Conservation (phyloP, 768 basidiomycete genomes). For the Boletus edulis region DNA sequence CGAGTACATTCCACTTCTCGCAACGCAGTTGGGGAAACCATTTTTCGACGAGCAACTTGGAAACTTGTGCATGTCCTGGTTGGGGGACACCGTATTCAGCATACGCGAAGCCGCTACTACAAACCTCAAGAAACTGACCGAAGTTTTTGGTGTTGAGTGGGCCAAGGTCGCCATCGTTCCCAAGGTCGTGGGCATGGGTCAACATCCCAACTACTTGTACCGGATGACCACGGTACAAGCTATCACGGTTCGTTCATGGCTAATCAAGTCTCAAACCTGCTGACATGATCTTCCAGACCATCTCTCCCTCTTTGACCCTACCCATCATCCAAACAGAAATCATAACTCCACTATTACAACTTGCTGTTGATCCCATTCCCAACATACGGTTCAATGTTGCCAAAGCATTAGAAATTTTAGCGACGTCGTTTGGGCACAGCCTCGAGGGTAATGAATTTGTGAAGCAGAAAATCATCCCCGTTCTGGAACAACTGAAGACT, state of each 20-base stretch:
- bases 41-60: constrained; percentile 99
- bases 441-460: constrained; percentile 76
- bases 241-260: constrained; percentile 69
- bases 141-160: constrained; percentile 99
- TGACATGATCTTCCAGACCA: constrained; percentile 60
- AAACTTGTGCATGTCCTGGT: constrained; percentile 97
- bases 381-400: constrained; percentile 99
- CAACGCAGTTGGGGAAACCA: constrained; percentile 92
- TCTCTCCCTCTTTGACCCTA: constrained; percentile 83
- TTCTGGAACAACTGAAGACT: constrained; percentile 79
- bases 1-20: constrained; percentile 98
- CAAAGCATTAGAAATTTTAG: constrained; percentile 89
- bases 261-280: not conserved
- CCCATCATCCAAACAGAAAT: constrained; percentile 84
- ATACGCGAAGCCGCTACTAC: constrained; percentile 98
- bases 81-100: constrained; percentile 97
- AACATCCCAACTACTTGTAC: constrained; percentile 95
- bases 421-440: constrained; percentile 58
- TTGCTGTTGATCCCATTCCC: constrained; percentile 90
- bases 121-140: constrained; percentile 95
- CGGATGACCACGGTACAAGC: constrained; percentile 99
- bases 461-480: constrained; percentile 72
- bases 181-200: constrained; percentile 95
- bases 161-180: constrained; percentile 91
- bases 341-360: constrained; percentile 75